phyloP scores from a whole-genome alignment of 306 rosid species.

The Sicyos baderoa region DNA sequence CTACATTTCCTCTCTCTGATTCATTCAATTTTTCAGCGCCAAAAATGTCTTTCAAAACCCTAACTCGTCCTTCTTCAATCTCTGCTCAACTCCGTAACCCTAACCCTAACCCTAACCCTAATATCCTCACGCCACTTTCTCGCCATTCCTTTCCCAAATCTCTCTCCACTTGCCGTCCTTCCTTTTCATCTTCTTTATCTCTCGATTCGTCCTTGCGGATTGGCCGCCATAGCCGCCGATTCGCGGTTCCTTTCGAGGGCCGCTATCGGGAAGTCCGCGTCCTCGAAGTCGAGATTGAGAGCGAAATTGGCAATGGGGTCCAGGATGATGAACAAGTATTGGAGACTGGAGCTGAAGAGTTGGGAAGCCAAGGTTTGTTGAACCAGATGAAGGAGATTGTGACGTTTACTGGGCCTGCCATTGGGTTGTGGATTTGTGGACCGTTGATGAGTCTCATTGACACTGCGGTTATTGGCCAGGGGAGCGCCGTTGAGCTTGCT shows the following conservation, averaged over 20 bases:
- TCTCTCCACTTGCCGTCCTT: background rate
- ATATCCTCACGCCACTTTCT: background rate
- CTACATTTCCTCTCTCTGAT: background rate
- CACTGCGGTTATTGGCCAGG: conserved; percentile 74
- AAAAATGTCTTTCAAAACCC: conserved; percentile 11
- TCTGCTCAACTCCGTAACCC: background rate
- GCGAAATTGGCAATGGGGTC: background rate
- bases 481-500: conserved; percentile 90
- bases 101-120: background rate
- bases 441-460: conserved; percentile 88
- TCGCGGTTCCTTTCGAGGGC: background rate
- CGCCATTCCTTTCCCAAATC: background rate
- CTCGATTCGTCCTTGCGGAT: background rate
- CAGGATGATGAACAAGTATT: conserved; percentile 15
- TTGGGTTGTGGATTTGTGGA: conserved; percentile 75
- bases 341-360: conserved; percentile 24
- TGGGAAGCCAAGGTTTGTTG: conserved; percentile 46
- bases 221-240: background rate
- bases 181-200: background rate
- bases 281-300: background rate
- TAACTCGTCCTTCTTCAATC: conserved; percentile 7
- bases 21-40: background rate
- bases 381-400: conserved; percentile 63
- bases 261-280: background rate
- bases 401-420: conserved; percentile 62